Percentiles rank a stretch among this genome's conserved stretches.
phyloP scores from a whole-genome alignment of 2,329 filamentous ascomycete species.

The Bipolaris bicolor region DNA sequence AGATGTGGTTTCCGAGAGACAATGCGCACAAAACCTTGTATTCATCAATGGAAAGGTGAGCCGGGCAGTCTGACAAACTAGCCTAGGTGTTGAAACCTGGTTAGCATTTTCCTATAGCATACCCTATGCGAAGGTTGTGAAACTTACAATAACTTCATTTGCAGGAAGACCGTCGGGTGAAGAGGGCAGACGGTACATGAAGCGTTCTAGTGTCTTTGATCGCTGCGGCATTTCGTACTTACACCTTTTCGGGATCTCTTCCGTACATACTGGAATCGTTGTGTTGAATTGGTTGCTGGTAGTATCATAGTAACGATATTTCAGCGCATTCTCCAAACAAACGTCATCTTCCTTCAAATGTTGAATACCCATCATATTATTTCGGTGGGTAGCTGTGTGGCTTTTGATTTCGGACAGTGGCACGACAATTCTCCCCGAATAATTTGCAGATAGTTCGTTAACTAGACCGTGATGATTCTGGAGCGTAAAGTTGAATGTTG shows the following conservation, averaged over 20 bases:
- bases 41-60: conserved; percentile 58
- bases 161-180: conserved; percentile 41
- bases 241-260: conserved; percentile 39
- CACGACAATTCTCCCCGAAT: conserved; percentile 30
- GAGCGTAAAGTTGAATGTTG: conserved; percentile 20
- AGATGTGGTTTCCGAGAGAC: conserved; percentile 54
- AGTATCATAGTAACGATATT: conserved; percentile 44
- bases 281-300: conserved; percentile 22
- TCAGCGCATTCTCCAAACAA: conserved; percentile 56
- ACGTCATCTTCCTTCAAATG: conserved; percentile 45
- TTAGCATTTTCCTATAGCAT: not conserved
- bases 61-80: conserved; percentile 51
- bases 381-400: conserved; percentile 46
- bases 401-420: conserved; percentile 50
- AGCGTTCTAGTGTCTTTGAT: conserved; percentile 49
- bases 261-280: conserved; percentile 11
- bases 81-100: conserved; percentile 3
- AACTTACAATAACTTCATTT: conserved; percentile 60
- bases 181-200: conserved; percentile 45
- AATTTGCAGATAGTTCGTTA: conserved; percentile 1
- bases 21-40: conserved; percentile 61
- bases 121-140: conserved; percentile 37
- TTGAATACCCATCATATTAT: conserved; percentile 26
- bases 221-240: conserved; percentile 50
- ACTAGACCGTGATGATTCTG: conserved; percentile 17